These are phyloP conservation scores for Rutidosis leptorrhynchoides DNA, from an alignment of 129 eudicot genomes.

Conservation along the genomic window DNA sequence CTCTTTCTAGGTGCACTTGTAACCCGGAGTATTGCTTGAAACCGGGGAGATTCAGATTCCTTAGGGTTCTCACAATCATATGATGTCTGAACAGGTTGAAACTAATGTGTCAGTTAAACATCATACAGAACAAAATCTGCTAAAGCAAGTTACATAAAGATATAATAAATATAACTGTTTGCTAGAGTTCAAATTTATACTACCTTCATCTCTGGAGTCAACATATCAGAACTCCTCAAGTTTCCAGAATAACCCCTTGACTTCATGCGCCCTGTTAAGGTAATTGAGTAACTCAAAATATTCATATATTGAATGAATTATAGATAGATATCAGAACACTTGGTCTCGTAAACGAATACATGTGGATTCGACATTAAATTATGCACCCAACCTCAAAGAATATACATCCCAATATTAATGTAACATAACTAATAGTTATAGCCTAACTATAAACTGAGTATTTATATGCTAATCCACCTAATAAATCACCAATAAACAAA, in stretches of 20 bases:
- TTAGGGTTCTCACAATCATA: conserved; percentile 95
- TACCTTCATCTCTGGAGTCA: conserved; percentile 93
- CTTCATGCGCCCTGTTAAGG: conserved; percentile 46
- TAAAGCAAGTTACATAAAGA: conserved; percentile 2
- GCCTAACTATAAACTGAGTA: not conserved
- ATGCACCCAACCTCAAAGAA: conserved; percentile 2
- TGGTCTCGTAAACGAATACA: conserved; percentile 6
- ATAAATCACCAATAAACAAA: not conserved
- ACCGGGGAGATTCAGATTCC: conserved; percentile 99
- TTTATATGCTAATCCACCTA: not conserved
- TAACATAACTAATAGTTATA: not conserved
- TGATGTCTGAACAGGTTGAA: conserved; percentile 48
- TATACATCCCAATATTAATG: not conserved
- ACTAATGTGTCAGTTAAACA: conserved; percentile 9
- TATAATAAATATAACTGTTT: conserved; percentile 2
- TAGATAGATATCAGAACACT: not conserved
- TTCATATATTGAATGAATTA: not conserved
- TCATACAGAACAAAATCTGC: conserved; percentile 10
- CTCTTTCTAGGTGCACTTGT: conserved; percentile 95
- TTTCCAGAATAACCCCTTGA: conserved; percentile 69
- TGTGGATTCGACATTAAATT: not conserved
- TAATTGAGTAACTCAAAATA: conserved; percentile 15
- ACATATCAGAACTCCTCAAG: conserved; percentile 57
- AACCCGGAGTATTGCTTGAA: conserved; percentile 95
- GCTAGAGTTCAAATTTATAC: not conserved